phyloP scores from a whole-genome alignment of 257 asterid species.

The Solanum tarijense region DNA sequence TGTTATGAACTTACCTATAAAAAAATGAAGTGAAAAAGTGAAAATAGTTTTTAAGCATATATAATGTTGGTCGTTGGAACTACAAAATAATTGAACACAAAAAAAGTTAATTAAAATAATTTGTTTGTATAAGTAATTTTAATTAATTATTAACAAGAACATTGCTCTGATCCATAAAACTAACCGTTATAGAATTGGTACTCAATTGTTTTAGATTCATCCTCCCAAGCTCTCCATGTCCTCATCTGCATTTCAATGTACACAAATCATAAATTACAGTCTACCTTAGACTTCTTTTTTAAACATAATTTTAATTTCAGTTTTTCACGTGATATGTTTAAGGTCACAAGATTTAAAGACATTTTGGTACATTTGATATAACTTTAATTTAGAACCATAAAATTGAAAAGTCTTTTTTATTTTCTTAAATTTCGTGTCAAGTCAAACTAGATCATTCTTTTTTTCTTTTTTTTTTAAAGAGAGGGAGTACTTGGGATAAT shows the following conservation, averaged over 20 bases:
- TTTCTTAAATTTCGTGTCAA: too few species aligned
- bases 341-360: too few species aligned
- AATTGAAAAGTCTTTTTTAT: too few species aligned
- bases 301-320: too few species aligned
- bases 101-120: not conserved
- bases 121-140: not conserved
- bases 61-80: not conserved
- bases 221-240: conserved; percentile 20
- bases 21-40: not conserved
- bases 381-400: too few species aligned
- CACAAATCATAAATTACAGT: not conserved
- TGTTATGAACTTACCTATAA: not conserved
- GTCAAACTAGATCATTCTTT: too few species aligned
- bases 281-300: not conserved
- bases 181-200: conserved; percentile 11
- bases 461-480: too few species aligned
- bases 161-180: not conserved
- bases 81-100: not conserved
- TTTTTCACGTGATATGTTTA: not conserved
- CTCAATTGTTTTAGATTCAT: conserved; percentile 7
- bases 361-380: too few species aligned
- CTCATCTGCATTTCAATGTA: conserved; percentile 13
- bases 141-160: not conserved
- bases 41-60: not conserved
- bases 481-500: not conserved